Evolutionary conservation across 805 yeast genomes (phyloP).

Genomic region (Suhomyces kilbournensis): DNA sequence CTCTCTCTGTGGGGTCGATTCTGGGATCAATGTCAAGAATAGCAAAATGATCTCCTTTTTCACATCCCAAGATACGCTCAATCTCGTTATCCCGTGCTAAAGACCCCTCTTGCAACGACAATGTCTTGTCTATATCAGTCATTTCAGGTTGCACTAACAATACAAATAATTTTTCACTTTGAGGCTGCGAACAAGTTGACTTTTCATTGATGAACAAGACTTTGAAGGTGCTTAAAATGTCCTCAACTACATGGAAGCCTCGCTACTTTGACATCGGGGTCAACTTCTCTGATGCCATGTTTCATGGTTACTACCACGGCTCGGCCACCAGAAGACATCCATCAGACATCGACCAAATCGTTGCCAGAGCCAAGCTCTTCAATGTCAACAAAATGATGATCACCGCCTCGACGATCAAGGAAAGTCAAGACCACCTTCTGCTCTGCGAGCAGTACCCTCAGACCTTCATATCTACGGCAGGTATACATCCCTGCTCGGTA

Average conservation of each 20-base stretch:
- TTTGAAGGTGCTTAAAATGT: background rate
- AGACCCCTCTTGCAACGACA: slow-evolving; percentile 21
- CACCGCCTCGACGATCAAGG: slow-evolving; percentile 77
- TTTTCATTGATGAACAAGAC: background rate
- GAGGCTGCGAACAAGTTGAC: background rate
- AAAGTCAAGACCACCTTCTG: slow-evolving; percentile 59
- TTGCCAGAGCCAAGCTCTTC: slow-evolving; percentile 61
- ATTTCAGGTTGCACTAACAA: background rate
- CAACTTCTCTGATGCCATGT: slow-evolving; percentile 88
- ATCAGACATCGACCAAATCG: slow-evolving; percentile 60
- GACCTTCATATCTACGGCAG: slow-evolving; percentile 64
- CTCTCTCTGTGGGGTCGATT: slow-evolving; percentile 34
- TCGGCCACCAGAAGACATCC: slow-evolving; percentile 54
- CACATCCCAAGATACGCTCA: slow-evolving; percentile 46
- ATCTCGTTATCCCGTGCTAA: slow-evolving; percentile 51
- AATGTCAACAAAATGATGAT: slow-evolving; percentile 70
- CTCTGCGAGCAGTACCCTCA: slow-evolving; percentile 44
- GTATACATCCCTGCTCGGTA: slow-evolving; percentile 94
- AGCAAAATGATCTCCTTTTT: slow-evolving; percentile 52
- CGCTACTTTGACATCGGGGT: slow-evolving; percentile 52
- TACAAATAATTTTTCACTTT: background rate
- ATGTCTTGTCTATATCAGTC: background rate
- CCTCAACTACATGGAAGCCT: slow-evolving; percentile 32
- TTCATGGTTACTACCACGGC: slow-evolving; percentile 74
- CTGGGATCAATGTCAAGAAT: slow-evolving; percentile 44